Conservation (phyloP, 805 yeast genomes). For the Pichia heedii region DNA sequence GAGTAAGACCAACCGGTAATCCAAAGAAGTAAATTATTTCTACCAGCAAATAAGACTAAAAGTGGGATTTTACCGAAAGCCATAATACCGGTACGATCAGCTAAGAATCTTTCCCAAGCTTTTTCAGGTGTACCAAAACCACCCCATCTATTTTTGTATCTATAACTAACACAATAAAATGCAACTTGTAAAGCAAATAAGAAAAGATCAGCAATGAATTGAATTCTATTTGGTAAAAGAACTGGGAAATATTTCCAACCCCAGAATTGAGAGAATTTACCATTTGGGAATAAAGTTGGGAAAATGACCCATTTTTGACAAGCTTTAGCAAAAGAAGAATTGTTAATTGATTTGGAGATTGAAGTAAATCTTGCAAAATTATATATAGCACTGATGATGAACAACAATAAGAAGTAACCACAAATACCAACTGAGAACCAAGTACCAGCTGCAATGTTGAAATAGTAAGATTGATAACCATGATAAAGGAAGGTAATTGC, state of each 20-base stretch:
- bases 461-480: constrained; percentile 14
- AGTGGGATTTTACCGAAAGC: constrained; percentile 34
- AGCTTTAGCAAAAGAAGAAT: constrained; percentile 19
- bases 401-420: constrained; percentile 32
- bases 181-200: constrained; percentile 20
- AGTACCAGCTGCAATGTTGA: constrained; percentile 21
- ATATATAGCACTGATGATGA: constrained; percentile 28
- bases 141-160: constrained; percentile 10
- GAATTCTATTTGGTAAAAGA: constrained; percentile 27
- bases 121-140: constrained; percentile 26
- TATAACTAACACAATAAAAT: constrained; percentile 15
- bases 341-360: constrained; percentile 21
- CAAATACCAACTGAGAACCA: constrained; percentile 29
- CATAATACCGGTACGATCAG: constrained; percentile 32
- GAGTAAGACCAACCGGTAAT: constrained; percentile 36
- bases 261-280: constrained; percentile 11
- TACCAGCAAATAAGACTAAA: constrained; percentile 38
- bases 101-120: constrained; percentile 23
- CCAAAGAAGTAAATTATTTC: constrained; percentile 36
- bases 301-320: constrained; percentile 28
- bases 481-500: neutral
- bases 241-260: constrained; percentile 15
- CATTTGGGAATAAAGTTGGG: constrained; percentile 30
- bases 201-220: constrained; percentile 22
- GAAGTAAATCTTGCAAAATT: constrained; percentile 25